phyloP scores from a whole-genome alignment of 169 alveolate genomes.

The Eimeria tenella region DNA sequence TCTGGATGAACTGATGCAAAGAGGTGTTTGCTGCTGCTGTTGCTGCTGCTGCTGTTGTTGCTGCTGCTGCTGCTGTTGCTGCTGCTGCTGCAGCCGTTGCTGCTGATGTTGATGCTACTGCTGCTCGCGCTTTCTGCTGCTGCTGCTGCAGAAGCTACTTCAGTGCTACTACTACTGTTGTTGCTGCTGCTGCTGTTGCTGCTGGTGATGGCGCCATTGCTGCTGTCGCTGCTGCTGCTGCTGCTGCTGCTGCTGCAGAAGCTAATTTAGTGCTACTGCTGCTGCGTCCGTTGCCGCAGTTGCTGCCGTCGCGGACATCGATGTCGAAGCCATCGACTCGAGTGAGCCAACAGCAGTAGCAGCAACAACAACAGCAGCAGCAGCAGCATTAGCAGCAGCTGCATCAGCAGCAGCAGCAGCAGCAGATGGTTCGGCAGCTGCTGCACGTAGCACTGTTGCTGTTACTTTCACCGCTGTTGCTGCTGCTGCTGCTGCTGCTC shows the following conservation, averaged over 20 bases:
- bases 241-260: neutral
- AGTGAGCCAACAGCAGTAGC: neutral
- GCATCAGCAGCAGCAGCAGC: neutral
- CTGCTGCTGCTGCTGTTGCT: neutral
- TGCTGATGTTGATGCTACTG: neutral
- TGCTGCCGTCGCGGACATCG: neutral
- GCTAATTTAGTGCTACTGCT: neutral
- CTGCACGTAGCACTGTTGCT: neutral
- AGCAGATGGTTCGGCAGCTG: neutral
- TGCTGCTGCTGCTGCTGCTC: conserved; percentile 1
- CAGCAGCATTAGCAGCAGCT: too few species aligned
- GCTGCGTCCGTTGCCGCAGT: neutral
- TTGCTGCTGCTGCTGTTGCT: neutral
- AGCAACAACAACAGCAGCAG: neutral
- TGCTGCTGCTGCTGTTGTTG: neutral
- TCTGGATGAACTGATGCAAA: neutral
- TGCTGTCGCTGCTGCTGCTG: neutral
- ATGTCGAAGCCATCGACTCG: neutral
- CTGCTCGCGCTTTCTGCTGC: neutral
- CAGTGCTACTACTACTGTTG: too few species aligned
- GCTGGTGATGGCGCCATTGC: neutral
- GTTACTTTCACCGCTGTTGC: neutral
- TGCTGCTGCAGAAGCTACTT: too few species aligned
- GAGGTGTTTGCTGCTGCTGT: neutral
- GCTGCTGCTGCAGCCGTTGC: neutral